Percentiles rank a stretch among this genome's conserved stretches.
These are phyloP conservation scores for Eurotiales sp. DNA, from an alignment of 2,329 filamentous ascomycete species.

Conservation along the genomic window DNA sequence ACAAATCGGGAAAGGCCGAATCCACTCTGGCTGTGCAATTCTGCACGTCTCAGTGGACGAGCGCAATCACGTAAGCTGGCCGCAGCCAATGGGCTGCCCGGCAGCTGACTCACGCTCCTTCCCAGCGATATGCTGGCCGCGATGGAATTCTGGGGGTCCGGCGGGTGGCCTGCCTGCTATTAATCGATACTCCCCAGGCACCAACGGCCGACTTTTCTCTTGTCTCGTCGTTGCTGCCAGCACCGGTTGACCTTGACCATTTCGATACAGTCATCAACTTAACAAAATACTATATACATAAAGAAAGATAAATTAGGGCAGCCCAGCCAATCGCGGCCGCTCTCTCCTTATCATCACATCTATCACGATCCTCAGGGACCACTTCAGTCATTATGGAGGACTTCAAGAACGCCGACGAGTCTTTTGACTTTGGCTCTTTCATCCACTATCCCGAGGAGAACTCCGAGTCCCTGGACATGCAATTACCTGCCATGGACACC, in stretches of 20 bases:
- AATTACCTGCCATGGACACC: not conserved
- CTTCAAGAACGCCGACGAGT: conserved; percentile 21
- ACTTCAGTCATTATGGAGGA: conserved; percentile 2
- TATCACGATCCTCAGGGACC: not conserved
- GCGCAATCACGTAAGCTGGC: not conserved
- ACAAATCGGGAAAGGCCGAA: conserved; percentile 11
- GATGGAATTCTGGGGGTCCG: too few relatives aligned
- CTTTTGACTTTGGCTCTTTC: conserved; percentile 33
- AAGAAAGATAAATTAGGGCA: too few relatives aligned
- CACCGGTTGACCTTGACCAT: not conserved
- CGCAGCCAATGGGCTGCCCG: not conserved
- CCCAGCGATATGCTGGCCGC: not conserved
- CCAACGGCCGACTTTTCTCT: not conserved
- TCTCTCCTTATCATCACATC: conserved; percentile 9
- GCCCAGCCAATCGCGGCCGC: conserved; percentile 8
- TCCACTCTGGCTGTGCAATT: not conserved
- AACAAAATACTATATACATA: too few relatives aligned
- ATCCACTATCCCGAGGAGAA: conserved; percentile 27
- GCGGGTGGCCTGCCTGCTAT: too few relatives aligned
- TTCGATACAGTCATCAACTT: not conserved
- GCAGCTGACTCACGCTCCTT: not conserved
- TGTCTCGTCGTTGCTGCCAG: too few relatives aligned
- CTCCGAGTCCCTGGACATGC: conserved; percentile 20
- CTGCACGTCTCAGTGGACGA: not conserved
- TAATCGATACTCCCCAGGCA: not conserved